Evolutionary conservation across 495 filamentous ascomycete genomes (phyloP).

Genomic region (Viridothelium virens): DNA sequence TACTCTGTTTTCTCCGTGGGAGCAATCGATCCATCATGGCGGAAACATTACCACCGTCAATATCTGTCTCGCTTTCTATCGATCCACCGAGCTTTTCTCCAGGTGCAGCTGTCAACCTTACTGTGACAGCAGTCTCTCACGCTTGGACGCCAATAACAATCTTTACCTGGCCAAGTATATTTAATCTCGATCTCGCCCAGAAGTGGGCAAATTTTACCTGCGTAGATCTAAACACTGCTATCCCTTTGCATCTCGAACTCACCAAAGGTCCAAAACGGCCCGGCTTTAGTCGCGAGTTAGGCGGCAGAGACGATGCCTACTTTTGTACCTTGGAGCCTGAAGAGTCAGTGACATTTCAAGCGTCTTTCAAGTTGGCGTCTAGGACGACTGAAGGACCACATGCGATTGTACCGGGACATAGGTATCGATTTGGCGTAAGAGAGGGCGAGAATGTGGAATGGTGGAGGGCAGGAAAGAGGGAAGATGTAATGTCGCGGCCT

Average conservation of each 20-base stretch:
- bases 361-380: slow-evolving; percentile 5
- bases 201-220: slow-evolving; percentile 1
- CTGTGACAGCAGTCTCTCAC: slow-evolving; percentile 2
- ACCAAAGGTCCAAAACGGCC: slow-evolving; percentile 7
- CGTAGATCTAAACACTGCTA: slow-evolving; percentile 1
- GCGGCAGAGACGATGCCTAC: slow-evolving; percentile 8
- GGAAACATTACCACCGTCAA: not conserved
- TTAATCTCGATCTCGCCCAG: slow-evolving; percentile 9
- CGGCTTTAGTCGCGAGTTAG: not conserved
- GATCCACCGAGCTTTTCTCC: slow-evolving; percentile 2
- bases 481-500: slow-evolving; percentile 6
- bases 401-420: slow-evolving; percentile 1
- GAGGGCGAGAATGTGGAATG: not conserved
- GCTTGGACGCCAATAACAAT: slow-evolving; percentile 6
- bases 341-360: not conserved
- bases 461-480: slow-evolving; percentile 2
- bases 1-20: not conserved
- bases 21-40: not conserved
- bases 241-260: slow-evolving; percentile 1
- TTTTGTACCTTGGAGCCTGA: not conserved
- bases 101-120: slow-evolving; percentile 2
- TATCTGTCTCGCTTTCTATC: slow-evolving; percentile 10
- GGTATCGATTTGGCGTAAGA: slow-evolving; percentile 10
- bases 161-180: slow-evolving; percentile 2
- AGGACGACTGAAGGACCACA: not conserved